Base-by-base conservation (phyloP, 1,284 basidiomycete species). In the Gymnopus androsaceus region DNA sequence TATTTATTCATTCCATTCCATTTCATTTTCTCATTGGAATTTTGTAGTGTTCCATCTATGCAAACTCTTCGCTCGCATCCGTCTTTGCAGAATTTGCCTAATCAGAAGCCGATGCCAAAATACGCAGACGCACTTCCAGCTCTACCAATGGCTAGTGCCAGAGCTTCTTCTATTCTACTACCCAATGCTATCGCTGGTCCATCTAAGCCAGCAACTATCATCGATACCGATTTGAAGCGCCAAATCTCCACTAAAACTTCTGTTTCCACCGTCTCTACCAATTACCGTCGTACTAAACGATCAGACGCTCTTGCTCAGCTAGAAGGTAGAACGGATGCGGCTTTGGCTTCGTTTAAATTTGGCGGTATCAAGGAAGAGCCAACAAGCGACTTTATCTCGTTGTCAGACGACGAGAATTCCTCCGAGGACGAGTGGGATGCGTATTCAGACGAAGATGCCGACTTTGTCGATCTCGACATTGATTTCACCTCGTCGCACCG, bases 51-150 rank as follows among this genome's bases (percentile, higher is more conserved):
- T 8, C 48, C 48, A 38, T 50, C 48, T 37, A 12, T 50, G 3
- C 33, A 38, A n/a, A 50, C 67, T 4, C 62, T 72, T 30, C 64
- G 65, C 25, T 59, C 62, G 17, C 66, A 75, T 66, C 78, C 82
- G 59, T 81, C 80, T 0, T 61, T 80, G 33, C 75, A 80, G 14
- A 69, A 67, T 28, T 75, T 87, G 15, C 84, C 85, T 4, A 82
- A 80, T 0, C 81, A 81, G 2, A 87, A 86, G 64, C 85, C 85
- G 1, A 50, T 50, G 7, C 48, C 48, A 15, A 50, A 50, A 9
- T 50, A 50, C 14, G 49, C 47, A 17, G 37, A 50, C 48, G 36
- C 36, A 17, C 21, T 47, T n/a, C 30, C 41, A 34, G 46, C 38
- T 38, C 47, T 28, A 31, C 53, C 80, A 34, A 12, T 21, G 11